Evolutionary conservation across 1,284 basidiomycete species (phyloP), one percentile per base, ranked within the genome.

Genomic region (Rhodotorula sp.): DNA sequence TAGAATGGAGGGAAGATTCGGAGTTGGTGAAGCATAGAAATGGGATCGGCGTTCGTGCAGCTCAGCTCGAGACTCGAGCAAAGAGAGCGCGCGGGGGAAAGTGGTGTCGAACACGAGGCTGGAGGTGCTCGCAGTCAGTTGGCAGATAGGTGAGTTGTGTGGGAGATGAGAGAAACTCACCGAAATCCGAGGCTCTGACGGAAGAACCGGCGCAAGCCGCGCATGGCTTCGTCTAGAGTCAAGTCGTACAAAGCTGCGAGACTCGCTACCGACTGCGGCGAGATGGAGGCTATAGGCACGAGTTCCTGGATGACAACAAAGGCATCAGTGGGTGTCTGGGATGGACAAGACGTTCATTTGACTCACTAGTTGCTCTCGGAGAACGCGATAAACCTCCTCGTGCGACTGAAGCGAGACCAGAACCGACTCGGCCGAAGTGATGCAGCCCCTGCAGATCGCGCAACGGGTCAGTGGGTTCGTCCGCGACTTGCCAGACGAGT

Each of bases 401-500:
- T 97, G 94, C 21, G 92, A 95, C 82, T 99, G 97, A 71, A 97
- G 87, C n/a, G 93, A 94, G 80, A 99, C 97, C 69, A 99, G 86
- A 50, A 99, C 90, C 19, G 92, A 95, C 84, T 99, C 95, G 49
- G 95, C 95, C 60, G 94, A 97, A 2, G 95, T 99, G 78, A 99
- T 98, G 79, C 95, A 99, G 2, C 95, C 95, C 73, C 94, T 97
- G 77, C 3, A 38, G 12, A n/a, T 10, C 14, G 19, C 38, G 45
- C 16, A 5, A 3, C 10, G 38, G 10, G 38, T 43, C 38, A 43
- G 38, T 43, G 2, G 2, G 10, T 43, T 3, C 12, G 31, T 31
- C 23, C 2, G 10, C 6, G 8, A 34, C 28, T 47, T 0, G 4
- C 14, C 31, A 7, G 10, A 31, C 5, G n/a, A 12, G 8, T 28